These are phyloP conservation scores for Solanum infundibuliforme DNA, from an alignment of 257 asterid species.

Conservation along the genomic window DNA sequence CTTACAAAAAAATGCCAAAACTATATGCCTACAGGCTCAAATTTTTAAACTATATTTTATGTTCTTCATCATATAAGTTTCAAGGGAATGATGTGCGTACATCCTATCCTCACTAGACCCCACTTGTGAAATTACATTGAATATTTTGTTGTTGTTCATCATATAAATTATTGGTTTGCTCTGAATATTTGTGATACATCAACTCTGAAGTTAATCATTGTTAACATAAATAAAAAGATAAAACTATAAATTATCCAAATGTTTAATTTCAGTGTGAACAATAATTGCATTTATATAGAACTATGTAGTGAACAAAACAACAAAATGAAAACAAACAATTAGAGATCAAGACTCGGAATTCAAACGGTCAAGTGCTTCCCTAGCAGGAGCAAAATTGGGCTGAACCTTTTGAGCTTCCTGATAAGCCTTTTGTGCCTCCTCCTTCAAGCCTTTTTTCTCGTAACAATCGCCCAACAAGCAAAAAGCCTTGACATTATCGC, in stretches of 20 bases:
- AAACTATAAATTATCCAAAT: neutral
- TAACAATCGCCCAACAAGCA: conserved; percentile 53
- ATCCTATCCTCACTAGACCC: neutral
- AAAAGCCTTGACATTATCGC: conserved; percentile 33
- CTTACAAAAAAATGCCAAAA: neutral
- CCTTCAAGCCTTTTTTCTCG: conserved; percentile 42
- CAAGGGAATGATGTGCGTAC: neutral
- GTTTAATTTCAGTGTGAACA: neutral
- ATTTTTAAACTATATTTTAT: neutral
- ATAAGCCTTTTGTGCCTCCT: conserved; percentile 40
- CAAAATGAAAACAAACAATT: neutral
- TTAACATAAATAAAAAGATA: too few species aligned
- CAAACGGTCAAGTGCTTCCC: conserved; percentile 34
- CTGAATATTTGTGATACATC: neutral
- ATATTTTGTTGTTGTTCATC: neutral
- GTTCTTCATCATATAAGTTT: neutral
- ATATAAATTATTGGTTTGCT: neutral
- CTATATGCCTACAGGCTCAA: neutral
- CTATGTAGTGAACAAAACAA: neutral
- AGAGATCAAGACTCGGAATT: neutral
- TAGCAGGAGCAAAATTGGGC: conserved; percentile 30
- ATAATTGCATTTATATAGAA: neutral
- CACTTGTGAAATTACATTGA: too few species aligned
- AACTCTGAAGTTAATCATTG: neutral
- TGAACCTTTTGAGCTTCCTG: conserved; percentile 27